Evolutionary conservation across 208 protist species (phyloP), one percentile per base, ranked within the genome.

Genomic region (Trypanosoma congolense): DNA sequence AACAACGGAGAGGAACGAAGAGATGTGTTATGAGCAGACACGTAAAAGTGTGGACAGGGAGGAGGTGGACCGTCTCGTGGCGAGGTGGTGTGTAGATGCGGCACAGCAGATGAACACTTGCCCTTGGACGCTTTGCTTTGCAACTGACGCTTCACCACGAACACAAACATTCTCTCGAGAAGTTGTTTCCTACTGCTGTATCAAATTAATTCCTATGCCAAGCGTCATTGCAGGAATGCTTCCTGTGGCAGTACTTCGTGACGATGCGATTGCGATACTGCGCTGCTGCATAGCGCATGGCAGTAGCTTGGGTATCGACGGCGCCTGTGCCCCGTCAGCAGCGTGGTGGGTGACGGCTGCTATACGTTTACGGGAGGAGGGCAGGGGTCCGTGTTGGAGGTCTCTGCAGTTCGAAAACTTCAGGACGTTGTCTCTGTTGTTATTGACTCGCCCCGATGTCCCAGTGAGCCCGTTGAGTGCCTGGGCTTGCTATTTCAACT

Each of bases 71-170:
- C 45, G 33, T 26, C 30, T 40, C 26, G 33, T 52, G 28, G 56
- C 45, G 5, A 44, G 56, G 45, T 61, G 56, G 56, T 61, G 35
- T 30, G 56, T 53, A 16, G 56, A 61, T 35, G 56, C 26, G 6
- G 56, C 56, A 21, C 12, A 42, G 56, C n/a, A 61, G 44, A 61
- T 45, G 33, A 12, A 45, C 10, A 18, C 9, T 8, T 33, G 31
- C 21, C 31, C 31, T 24, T 61, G 56, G 56, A 45, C 30, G 10
- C 2, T 45, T n/a, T 51, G 29, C 8, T 53, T 35, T 16, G n/a
- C 29, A 16, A 43, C 42, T n/a, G 28, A 44, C 2, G 22, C 1
- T 18, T 19, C 19, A 33, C 25, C 44, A 19, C 56, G 43, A 31
- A 6, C 9, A 38, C 9, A 38, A 38, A 38, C 46, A n/a, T 61